Conservation (phyloP, 352 stramenopile genomes). For the Globisporangium cylindrosporum region DNA sequence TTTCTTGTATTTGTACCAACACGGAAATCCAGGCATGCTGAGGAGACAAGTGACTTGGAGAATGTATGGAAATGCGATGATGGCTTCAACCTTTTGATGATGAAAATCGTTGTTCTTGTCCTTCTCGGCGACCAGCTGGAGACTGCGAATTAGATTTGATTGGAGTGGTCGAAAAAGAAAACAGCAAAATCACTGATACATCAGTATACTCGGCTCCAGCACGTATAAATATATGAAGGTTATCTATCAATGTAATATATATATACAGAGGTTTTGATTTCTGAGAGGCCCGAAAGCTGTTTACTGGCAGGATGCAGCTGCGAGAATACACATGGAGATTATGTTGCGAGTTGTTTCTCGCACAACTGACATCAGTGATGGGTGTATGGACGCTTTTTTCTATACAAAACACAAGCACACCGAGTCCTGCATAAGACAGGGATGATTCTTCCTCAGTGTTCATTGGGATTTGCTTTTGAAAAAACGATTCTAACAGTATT, state of each 20-base stretch:
- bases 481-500: too few relatives aligned
- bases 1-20: too few relatives aligned
- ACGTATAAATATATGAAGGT: background rate
- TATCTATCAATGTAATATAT: background rate
- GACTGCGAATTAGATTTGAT: background rate
- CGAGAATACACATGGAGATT: background rate
- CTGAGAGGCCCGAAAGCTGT: background rate
- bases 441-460: too few relatives aligned
- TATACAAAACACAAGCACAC: too few relatives aligned
- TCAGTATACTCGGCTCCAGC: too few relatives aligned
- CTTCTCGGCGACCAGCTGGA: background rate
- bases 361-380: background rate
- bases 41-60: background rate
- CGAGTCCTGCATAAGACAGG: too few relatives aligned
- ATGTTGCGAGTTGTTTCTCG: background rate
- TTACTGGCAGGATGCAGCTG: background rate
- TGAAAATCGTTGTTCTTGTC: background rate
- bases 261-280: background rate
- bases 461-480: too few relatives aligned
- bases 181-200: background rate
- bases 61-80: background rate
- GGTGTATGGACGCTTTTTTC: background rate
- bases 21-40: background rate
- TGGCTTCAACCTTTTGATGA: background rate
- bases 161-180: background rate